Evolutionary conservation across 1,284 basidiomycete genomes (phyloP).

Genomic region (Xerocomus minutiporus): DNA sequence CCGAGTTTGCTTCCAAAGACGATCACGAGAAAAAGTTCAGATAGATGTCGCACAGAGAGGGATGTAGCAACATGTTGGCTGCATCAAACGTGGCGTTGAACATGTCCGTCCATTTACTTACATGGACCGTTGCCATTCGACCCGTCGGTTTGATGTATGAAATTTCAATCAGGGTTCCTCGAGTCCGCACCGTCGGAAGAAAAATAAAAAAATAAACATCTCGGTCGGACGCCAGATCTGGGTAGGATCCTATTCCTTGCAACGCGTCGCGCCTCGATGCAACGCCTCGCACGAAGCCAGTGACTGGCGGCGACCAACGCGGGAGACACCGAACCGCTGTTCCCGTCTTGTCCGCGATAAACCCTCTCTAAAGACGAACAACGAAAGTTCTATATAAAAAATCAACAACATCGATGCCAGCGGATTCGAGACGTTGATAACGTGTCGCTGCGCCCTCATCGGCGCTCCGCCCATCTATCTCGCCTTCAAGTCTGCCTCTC

Average conservation of each 20-base stretch:
- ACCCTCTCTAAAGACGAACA: constrained; percentile 1
- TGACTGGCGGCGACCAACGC: background rate
- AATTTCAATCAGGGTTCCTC: background rate
- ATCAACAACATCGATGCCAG: background rate
- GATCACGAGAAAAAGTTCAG: background rate
- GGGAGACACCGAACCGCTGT: background rate
- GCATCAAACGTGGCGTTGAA: background rate
- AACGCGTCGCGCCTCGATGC: background rate
- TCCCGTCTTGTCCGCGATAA: background rate
- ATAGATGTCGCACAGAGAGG: too few relatives aligned
- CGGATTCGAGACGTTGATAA: background rate
- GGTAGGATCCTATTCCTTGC: background rate
- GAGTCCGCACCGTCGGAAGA: background rate
- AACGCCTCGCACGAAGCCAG: background rate
- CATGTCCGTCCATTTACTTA: background rate
- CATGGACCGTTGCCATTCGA: background rate
- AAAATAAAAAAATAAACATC: background rate
- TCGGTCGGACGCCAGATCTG: background rate
- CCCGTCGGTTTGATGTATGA: background rate
- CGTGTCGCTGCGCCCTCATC: constrained; percentile 5
- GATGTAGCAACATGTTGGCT: background rate
- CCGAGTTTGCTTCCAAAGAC: background rate
- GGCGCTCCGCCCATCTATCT: constrained; percentile 11
- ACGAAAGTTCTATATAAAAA: background rate
- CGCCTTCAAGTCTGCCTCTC: background rate